Conservation (phyloP, 306 rosid species). For the Castanea sativa region DNA sequence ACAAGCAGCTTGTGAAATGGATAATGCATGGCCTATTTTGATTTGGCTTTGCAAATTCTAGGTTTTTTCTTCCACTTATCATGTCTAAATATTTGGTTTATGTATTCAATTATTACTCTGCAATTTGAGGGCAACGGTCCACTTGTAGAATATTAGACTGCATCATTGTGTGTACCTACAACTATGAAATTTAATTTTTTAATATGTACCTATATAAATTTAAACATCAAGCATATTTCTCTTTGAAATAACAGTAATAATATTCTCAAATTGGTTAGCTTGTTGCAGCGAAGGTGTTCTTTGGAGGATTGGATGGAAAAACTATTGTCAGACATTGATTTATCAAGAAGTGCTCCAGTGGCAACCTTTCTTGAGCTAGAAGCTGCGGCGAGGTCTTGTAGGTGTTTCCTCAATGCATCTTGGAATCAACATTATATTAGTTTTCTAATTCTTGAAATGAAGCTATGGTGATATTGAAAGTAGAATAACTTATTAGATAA, state of each 20-base stretch:
- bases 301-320: slow-evolving; percentile 86
- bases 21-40: background rate
- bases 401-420: slow-evolving; percentile 37
- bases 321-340: slow-evolving; percentile 72
- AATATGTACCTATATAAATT: background rate
- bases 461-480: slow-evolving; percentile 10
- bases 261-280: slow-evolving; percentile 33
- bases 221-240: background rate
- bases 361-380: slow-evolving; percentile 94
- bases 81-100: background rate
- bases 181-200: background rate
- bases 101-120: background rate
- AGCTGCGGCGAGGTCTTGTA: slow-evolving; percentile 93
- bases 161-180: background rate
- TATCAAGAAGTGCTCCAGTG: slow-evolving; percentile 79
- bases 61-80: background rate
- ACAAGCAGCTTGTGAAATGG: background rate
- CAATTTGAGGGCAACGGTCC: background rate
- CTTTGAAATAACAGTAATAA: background rate
- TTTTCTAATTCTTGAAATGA: slow-evolving; percentile 2
- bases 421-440: background rate
- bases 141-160: background rate
- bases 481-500: background rate
- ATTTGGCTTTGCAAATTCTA: background rate
- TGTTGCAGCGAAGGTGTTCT: slow-evolving; percentile 70